These are phyloP conservation scores for Narthecium ossifragum DNA, from an alignment of 106 monocot genomes.

Conservation along the genomic window DNA sequence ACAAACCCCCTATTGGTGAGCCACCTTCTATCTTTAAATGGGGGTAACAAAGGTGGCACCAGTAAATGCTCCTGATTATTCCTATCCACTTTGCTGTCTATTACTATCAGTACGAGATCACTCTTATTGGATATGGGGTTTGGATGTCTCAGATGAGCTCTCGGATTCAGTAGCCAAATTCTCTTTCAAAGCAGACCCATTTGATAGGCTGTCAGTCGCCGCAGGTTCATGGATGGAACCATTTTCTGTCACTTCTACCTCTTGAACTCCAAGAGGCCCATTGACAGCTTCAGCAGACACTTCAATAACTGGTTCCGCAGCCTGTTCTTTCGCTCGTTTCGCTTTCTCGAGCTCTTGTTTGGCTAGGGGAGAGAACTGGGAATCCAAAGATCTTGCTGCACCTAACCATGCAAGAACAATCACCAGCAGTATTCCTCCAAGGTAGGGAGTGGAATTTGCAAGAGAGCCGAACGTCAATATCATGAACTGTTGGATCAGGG, in stretches of 20 bases:
- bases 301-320: conserved; percentile 20
- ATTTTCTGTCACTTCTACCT: background rate
- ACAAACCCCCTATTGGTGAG: background rate
- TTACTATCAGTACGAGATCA: background rate
- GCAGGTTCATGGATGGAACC: conserved; percentile 19
- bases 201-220: conserved; percentile 10
- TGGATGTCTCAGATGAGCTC: conserved; percentile 6
- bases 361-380: conserved; percentile 87
- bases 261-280: conserved; percentile 7
- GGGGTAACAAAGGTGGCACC: background rate
- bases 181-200: conserved; percentile 26
- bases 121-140: conserved; percentile 4
- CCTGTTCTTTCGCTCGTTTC: conserved; percentile 27
- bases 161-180: conserved; percentile 20
- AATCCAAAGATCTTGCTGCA: conserved; percentile 79
- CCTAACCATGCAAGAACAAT: conserved; percentile 92
- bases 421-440: conserved; percentile 91
- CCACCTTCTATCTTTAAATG: conserved; percentile 9
- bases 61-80: background rate
- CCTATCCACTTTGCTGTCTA: background rate
- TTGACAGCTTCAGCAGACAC: conserved; percentile 1
- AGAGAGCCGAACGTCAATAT: conserved; percentile 93
- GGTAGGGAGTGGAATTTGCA: conserved; percentile 89
- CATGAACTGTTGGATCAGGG: conserved; percentile 98
- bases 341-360: conserved; percentile 80